phyloP scores from a whole-genome alignment of 208 protist genomes.

The Trypanosoma scelopori region DNA sequence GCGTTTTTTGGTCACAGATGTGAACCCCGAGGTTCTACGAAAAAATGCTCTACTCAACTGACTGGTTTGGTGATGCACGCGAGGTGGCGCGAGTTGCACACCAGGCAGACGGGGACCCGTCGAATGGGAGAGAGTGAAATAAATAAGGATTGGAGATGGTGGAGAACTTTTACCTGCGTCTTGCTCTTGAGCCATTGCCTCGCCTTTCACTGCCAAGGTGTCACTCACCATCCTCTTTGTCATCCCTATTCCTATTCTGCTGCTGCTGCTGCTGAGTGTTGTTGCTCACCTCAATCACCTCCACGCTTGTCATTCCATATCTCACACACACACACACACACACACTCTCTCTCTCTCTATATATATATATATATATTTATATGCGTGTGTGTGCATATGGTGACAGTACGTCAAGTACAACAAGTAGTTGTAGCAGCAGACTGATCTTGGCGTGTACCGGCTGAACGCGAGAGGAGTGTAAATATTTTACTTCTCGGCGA shows the following conservation, averaged over 20 bases:
- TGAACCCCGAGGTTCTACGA: slow-evolving; percentile 27
- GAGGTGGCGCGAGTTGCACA: not conserved
- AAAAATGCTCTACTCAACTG: slow-evolving; percentile 26
- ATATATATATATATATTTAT: slow-evolving; percentile 10
- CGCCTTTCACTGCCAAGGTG: slow-evolving; percentile 5
- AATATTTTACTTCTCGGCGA: not conserved
- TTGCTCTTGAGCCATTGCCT: not conserved
- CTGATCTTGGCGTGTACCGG: not conserved
- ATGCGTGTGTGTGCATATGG: not conserved
- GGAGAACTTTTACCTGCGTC: not conserved
- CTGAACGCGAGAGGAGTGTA: not conserved
- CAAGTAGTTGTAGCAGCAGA: slow-evolving; percentile 26
- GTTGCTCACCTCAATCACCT: no score
- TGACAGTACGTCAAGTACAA: slow-evolving; percentile 20
- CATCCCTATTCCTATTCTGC: slow-evolving; percentile 10
- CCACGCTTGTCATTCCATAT: no score
- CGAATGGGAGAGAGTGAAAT: no score
- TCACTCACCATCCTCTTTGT: no score
- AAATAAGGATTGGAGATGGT: not conserved
- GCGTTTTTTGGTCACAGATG: slow-evolving; percentile 50
- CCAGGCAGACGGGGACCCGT: no score
- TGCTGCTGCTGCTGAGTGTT: no score
- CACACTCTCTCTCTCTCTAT: no score
- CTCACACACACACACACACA: not conserved
- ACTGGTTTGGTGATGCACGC: not conserved